Conservation (phyloP, 2,329 filamentous ascomycete genomes). For the Curvularia verruculosa region DNA sequence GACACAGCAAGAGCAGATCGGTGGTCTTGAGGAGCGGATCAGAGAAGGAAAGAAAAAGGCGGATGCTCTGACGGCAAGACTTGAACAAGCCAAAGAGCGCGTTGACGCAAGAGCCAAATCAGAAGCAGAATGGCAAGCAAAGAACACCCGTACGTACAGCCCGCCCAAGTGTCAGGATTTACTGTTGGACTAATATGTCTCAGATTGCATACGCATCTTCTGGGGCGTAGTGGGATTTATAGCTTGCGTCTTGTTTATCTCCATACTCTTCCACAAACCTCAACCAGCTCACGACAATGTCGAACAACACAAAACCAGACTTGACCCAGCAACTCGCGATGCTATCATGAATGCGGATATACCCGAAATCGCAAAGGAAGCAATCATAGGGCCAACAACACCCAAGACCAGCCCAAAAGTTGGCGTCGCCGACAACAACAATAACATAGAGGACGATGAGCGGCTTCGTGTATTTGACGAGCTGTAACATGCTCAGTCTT, state of each 20-base stretch:
- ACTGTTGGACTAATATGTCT: constrained; percentile 19
- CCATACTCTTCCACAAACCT: constrained; percentile 50
- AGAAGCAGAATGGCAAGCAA: constrained; percentile 72
- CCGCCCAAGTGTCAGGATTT: no score
- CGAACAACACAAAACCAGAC: constrained; percentile 10
- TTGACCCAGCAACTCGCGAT: constrained; percentile 27
- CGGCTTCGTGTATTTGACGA: constrained; percentile 35
- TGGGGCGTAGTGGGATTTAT: constrained; percentile 63
- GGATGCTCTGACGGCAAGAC: constrained; percentile 64
- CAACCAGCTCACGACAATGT: constrained; percentile 22
- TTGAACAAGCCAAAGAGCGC: constrained; percentile 67
- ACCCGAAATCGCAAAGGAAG: constrained; percentile 44
- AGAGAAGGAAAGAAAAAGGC: constrained; percentile 65
- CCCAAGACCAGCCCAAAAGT: constrained; percentile 9
- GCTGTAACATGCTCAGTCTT: constrained; percentile 17
- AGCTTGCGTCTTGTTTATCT: constrained; percentile 54
- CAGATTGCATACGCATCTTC: constrained; percentile 63
- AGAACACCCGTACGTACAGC: constrained; percentile 53
- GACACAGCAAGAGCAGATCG: constrained; percentile 68
- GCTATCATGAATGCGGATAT: constrained; percentile 39
- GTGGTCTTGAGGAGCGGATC: constrained; percentile 67
- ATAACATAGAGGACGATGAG: constrained; percentile 19
- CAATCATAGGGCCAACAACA: constrained; percentile 30
- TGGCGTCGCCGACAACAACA: constrained; percentile 7
- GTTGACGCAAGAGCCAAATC: constrained; percentile 72